Base-by-base conservation (phyloP, 805 yeast species). In the Suhomyces xylopsoci region DNA sequence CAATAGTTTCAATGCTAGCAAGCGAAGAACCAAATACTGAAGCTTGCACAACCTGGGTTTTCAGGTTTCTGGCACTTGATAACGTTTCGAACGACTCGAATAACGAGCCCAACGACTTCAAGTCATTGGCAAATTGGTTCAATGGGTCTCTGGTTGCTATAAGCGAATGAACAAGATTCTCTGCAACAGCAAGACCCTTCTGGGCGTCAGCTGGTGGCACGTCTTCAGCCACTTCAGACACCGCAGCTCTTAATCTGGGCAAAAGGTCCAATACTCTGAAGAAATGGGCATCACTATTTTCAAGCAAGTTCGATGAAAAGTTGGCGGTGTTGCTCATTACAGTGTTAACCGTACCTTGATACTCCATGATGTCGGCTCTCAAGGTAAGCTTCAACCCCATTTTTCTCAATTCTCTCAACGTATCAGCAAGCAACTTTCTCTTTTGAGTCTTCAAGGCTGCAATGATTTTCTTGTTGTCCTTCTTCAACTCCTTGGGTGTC, bases 361-460 rank as follows among this genome's bases (percentile, higher is more conserved):
- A 69, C 24, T 77, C 78, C 49, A 81, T 80, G n/a, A 85, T 81
- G 55, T 88, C 91, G 5, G 85, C 77, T 53, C 86, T 83, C 34
- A 85, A 76, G 24, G 81, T 81, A 3, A 84, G 73, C 59, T 83
- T 87, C 58, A 94, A 68, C 1, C 99, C 99, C 63, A 89, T 82
- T 53, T 84, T 73, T 63, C 83, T 81, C 50, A 93, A 71, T 58
- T 89, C 94, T 56, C 84, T 83, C 54, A 94, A 69, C 0, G 91
- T 81, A 52, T 85, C 90, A 69, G 94, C 87, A 50, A 96, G 71
- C 6, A 91, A 68, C 58, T 86, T 87, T 54, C 85, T 77, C 69
- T 94, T 94, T 62, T 90, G 93, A n/a, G 85, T 79, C 62, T 87
- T 88, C 68, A 94, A 74, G 6, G 90, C 78, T 1, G 91, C 85